Evolutionary conservation across 2,329 filamentous ascomycete genomes (phyloP), one percentile per base, ranked within the genome.

Genomic region (Penicillium crustosum): DNA sequence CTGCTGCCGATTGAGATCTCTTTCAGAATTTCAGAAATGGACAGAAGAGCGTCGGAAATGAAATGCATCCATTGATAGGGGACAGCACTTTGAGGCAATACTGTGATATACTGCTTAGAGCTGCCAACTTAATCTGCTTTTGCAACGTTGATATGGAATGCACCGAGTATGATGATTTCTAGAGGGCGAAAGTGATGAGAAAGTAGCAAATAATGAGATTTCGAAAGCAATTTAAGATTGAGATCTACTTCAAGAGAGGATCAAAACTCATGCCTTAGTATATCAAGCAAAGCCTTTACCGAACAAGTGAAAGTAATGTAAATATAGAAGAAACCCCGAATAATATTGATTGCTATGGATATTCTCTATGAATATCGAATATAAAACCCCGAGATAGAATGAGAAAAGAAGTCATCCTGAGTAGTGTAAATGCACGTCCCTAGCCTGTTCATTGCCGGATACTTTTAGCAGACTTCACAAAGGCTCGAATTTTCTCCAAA

Each of bases 401-500:
- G 49, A 39, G 15, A 47, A 39, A 33, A 49, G 39, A 54, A 50
- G 53, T 55, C 31, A 58, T 61, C 36, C 50, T 29, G 3, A 39
- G 39, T 45, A 23, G 42, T 21, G 42, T 13, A 50, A 43, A 58
- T 45, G 25, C 45, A 27, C 21, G 7, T 44, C 19, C 12, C 13
- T 31, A 21, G 19, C 36, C 17, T 10, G 35, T 62, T 69, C 59
- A 75, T 33, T 58, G 55, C 47, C 62, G 65, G 55, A 70, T 78
- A 33, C 76, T 74, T 74, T 94, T 94, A 0, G 87, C 90, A 36
- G 86, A 86, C 70, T 85, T 83, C 41, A 97, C 81, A 75, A 99
- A 99, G 4, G 83, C 85, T 62, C 81, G 80, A 65, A 99, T 97
- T 78, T 89, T 95, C 19, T 86, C 84, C 57, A 93, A 68, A 74